These are phyloP conservation scores for Ormosia emarginata DNA, from an alignment of 306 rosid genomes.

Conservation along the genomic window DNA sequence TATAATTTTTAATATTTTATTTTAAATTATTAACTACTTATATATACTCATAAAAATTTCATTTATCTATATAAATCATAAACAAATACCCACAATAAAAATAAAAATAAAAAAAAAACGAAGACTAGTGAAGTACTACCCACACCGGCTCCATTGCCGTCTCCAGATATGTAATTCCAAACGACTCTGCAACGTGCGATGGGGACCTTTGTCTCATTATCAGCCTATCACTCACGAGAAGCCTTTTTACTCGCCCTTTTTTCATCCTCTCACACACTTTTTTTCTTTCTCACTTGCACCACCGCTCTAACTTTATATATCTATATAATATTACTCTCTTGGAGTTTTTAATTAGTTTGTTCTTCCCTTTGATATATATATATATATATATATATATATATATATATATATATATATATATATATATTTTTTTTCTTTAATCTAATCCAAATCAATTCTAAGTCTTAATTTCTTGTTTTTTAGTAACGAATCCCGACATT, in stretches of 20 bases:
- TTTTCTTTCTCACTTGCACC: neutral
- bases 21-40: too few species aligned
- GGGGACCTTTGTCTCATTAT: constrained; percentile 30
- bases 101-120: too few species aligned
- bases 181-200: constrained; percentile 14
- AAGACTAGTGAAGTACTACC: too few species aligned
- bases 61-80: too few species aligned
- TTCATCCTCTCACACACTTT: neutral
- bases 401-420: neutral
- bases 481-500: too few species aligned
- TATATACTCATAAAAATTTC: too few species aligned
- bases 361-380: neutral
- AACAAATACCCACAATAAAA: too few species aligned
- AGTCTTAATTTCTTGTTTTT: neutral
- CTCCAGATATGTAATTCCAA: constrained; percentile 26
- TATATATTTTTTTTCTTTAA: neutral
- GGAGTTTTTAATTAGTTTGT: neutral
- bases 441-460: neutral
- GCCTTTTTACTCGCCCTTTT: constrained; percentile 2
- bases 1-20: too few species aligned
- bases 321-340: neutral
- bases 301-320: neutral
- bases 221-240: constrained; percentile 31
- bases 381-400: neutral
- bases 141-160: too few species aligned